Conservation (phyloP, 768 basidiomycete genomes). For the Saitozyma sp. region DNA sequence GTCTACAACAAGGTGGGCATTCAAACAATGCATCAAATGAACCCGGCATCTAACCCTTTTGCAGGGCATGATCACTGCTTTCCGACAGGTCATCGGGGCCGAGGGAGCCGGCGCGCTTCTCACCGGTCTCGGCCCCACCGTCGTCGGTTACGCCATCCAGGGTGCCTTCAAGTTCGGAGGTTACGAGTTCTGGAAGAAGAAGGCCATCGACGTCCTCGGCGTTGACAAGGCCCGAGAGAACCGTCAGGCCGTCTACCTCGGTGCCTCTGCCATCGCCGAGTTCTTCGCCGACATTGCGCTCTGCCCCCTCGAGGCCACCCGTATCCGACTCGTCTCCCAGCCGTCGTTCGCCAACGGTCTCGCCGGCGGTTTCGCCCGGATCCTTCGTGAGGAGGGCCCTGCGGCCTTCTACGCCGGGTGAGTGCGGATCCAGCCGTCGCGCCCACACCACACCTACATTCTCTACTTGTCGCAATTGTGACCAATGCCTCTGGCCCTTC, state of each 20-base stretch:
- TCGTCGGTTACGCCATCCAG: constrained; percentile 90
- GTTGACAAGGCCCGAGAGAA: constrained; percentile 70
- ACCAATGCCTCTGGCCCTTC: no score
- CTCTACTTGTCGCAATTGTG: no score
- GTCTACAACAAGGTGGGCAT: constrained; percentile 52
- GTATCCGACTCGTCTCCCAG: constrained; percentile 56
- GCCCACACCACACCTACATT: no score
- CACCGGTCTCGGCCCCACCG: constrained; percentile 92
- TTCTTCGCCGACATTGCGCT: constrained; percentile 95
- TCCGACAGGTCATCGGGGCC: constrained; percentile 78
- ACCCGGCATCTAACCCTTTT: background rate
- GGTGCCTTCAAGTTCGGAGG: constrained; percentile 99
- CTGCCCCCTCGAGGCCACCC: constrained; percentile 75
- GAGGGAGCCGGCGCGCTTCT: constrained; percentile 88
- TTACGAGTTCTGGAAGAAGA: constrained; percentile 94
- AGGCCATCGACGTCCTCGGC: constrained; percentile 84
- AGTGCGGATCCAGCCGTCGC: background rate
- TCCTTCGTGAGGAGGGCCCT: constrained; percentile 54
- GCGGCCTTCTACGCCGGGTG: constrained; percentile 56
- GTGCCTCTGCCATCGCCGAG: constrained; percentile 89
- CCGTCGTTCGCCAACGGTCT: constrained; percentile 55
- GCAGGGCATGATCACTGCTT: constrained; percentile 77
- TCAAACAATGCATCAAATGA: no score
- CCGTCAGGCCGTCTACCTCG: constrained; percentile 82
- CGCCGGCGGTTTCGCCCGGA: constrained; percentile 53